Evolutionary conservation across 106 monocot genomes (phyloP), one percentile per base, ranked within the genome.

Genomic region (Alisma plantagoaquatica): DNA sequence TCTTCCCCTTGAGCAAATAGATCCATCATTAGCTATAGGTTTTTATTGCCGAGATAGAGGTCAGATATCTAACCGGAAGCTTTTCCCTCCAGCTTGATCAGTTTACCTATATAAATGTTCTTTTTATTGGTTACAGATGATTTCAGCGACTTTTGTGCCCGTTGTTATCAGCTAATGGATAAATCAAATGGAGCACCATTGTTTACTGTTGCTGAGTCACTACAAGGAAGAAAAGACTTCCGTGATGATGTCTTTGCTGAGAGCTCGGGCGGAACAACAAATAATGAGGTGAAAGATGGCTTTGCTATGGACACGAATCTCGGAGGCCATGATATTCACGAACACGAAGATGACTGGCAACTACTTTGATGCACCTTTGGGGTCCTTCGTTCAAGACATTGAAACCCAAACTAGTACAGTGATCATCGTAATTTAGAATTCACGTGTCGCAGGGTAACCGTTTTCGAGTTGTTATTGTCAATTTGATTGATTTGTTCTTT

Each of bases 1-100:
- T 49, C 49, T 89, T 53, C 71, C 78, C 27, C 68, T 96, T 54
- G 81, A 96, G 59, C 73, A 62, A 46, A 81, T 96, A 31, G 96
- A 98, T 63, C 74, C 96, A 38, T 89, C 96, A 26, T 51, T 89
- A 64, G 96, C 96, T 26, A 81, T 89, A 51, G 96, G 96, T 2
- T 98, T 98, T 65, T 98, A 98, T 33, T 89, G 96, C 54, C 73
- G 74, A 23, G 81, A 98, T 56, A 82, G 76, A 82, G 89, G 96
- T 96, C 21, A 23, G 71, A 12, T n/a, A n/a, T n/a, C n/a, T n/a
- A n/a, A n/a, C n/a, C n/a, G n/a, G n/a, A n/a, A n/a, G n/a, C n/a
- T n/a, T n/a, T n/a, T n/a, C n/a, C n/a, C n/a, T n/a, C n/a, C n/a
- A n/a, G n/a, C n/a, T n/a, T n/a, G n/a, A n/a, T n/a, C n/a, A n/a